Evolutionary conservation across 2,329 filamentous ascomycete genomes (phyloP), one percentile per base, ranked within the genome.

Genomic region (Aspergillus sp.): DNA sequence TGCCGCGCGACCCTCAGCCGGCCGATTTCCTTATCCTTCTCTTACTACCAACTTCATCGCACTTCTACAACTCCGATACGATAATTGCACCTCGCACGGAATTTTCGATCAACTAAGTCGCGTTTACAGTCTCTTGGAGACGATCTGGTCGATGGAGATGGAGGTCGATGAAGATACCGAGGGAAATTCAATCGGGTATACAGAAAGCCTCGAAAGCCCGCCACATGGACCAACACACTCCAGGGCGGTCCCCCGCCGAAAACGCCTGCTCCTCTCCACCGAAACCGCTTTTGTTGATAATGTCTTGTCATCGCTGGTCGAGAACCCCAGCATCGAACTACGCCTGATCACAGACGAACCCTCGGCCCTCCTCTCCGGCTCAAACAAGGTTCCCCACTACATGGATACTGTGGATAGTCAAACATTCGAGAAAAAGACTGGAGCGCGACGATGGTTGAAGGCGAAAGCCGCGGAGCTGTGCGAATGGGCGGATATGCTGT

Each of bases 401-500:
- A 70, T 68, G 63, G 72, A 75, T 50, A 67, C 68, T 16, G 69
- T 73, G 49, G 69, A 72, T 54, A 66, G 66, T 26, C 65, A 67
- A 45, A 70, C 69, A 2, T 70, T 70, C 13, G 70, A 72, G 50
- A 73, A 71, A 49, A 69, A 71, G 45, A 68, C 64, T 1, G 67
- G 66, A 7, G 64, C 67, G 11, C 65, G 71, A 44, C 69, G 66
- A 62, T 73, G 71, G 71, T 57, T 74, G 43, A 71, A 71, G 53
- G 66, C 66, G n/a, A 74, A 73, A 53, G 71, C 72, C 35, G 70
- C 72, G 5, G 86, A 90, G 58, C 73, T 95, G 54, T 89, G 90
- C 59, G 82, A 89, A 55, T 96, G 92, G 92, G 90, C 92, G 5
- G 89, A 96, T 70, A 75, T 96, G 59, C 79, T 96, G 53, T 85